Base-by-base conservation (phyloP, 1,284 basidiomycete species). In the Gomphus bonarii region DNA sequence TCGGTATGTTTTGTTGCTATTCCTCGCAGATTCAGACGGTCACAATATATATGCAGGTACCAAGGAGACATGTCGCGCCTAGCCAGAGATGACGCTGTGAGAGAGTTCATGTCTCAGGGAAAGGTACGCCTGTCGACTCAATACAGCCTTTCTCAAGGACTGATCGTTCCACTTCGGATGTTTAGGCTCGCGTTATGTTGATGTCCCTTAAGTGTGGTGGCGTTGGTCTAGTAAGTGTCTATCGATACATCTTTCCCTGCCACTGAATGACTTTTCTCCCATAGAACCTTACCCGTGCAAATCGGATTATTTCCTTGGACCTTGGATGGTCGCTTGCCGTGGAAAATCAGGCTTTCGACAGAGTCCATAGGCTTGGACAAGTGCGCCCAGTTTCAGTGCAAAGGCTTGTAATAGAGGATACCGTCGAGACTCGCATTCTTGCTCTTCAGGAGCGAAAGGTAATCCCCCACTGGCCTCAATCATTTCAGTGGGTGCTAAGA, bases 261-360 rank as follows among this genome's bases (percentile, higher is more conserved):
- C 2, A 18, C 28, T 35, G 9, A 31, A 49, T 25, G n/a, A 49
- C 5, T 10, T 5, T 14, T 43, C 58, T 18, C 67, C n/a, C 40
- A 9, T 43, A 60, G 57, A 82, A 81, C 62, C 67, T 84, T 8
- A 81, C 78, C 28, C 73, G 80, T 18, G 81, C 79, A 8, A 82
- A 82, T 65, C 76, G 80, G 51, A 79, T 84, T 46, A 81, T 84
- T 48, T 78, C 77, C 14, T 68, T 84, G 43, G 83, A 84, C 63
- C 72, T 82, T 36, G 78, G 75, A 14, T 81, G 81, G 82, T 79
- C 76, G 18, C 74, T 74, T 42, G 82, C 82, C 0, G 72, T 81
- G 18, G 82, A 84, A 65, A 65, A 69, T 16, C 78, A 80, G 63
- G 72, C 75, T 4, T 79, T 77, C 63, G 76, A 78, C 62, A 72